Conservation (phyloP, 441 rosid species). For the Eutrema salsugineum region DNA sequence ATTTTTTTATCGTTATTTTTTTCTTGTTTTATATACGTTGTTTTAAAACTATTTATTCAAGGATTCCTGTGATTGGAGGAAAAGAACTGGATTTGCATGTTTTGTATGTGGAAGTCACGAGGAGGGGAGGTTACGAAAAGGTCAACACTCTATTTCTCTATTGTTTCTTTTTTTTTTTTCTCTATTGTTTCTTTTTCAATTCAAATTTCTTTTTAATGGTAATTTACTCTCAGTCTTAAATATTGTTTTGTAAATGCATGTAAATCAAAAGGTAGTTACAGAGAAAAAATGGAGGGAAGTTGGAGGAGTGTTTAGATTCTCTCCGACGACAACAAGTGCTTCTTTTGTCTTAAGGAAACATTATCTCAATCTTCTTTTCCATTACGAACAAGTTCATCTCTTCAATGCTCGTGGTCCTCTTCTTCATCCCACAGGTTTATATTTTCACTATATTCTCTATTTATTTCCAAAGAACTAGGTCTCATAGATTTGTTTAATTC, state of each 20-base stretch:
- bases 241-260: constrained; percentile 22
- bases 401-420: constrained; percentile 67
- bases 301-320: constrained; percentile 78
- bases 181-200: constrained; percentile 1
- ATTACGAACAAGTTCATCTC: constrained; percentile 90
- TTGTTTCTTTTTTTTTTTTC: not conserved
- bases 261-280: constrained; percentile 61
- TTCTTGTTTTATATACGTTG: not conserved
- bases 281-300: constrained; percentile 99
- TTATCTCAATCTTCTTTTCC: constrained; percentile 75
- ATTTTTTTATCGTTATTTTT: not conserved
- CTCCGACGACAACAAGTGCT: constrained; percentile 95
- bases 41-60: constrained; percentile 10
- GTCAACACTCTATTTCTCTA: constrained; percentile 32
- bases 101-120: constrained; percentile 84
- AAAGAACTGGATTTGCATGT: constrained; percentile 93
- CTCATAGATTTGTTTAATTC: not conserved
- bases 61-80: constrained; percentile 99
- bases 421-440: constrained; percentile 50
- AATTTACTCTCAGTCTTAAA: not conserved
- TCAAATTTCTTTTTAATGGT: not conserved
- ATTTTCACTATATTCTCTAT: not conserved
- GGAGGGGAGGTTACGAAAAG: constrained; percentile 92
- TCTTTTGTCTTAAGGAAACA: constrained; percentile 93
- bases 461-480: not conserved